A percentile compares a stretch with the other conserved stretches of the same genome.
phyloP scores from a whole-genome alignment of 768 basidiomycete species.

The Hygrophorus pudorinus region DNA sequence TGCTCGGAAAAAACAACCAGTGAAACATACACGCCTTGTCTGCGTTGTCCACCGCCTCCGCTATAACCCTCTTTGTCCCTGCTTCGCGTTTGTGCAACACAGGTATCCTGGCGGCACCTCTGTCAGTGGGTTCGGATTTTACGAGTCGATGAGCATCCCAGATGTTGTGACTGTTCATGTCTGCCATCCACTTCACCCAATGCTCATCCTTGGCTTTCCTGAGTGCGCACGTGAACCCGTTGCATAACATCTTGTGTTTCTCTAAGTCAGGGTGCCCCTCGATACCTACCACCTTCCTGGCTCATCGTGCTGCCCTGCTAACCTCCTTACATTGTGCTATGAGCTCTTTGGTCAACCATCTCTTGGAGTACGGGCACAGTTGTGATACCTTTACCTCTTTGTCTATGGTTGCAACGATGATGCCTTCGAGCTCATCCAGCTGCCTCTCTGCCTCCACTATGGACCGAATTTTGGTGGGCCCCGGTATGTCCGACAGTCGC shows the following conservation, averaged over 20 bases:
- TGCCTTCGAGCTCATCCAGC: neutral
- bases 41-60: constrained; percentile 5
- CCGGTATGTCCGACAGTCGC: neutral
- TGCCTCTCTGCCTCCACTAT: neutral
- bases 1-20: constrained; percentile 21
- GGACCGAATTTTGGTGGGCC: neutral
- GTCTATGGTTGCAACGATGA: neutral
- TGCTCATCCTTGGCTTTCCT: too few species aligned
- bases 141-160: too few species aligned
- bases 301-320: too few species aligned
- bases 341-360: neutral
- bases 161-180: too few species aligned
- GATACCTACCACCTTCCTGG: neutral
- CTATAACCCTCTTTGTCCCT: neutral
- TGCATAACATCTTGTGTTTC: constrained; percentile 1
- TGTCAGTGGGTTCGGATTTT: neutral
- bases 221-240: too few species aligned
- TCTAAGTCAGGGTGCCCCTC: neutral
- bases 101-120: constrained; percentile 2
- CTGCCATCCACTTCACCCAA: too few species aligned
- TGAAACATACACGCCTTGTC: constrained; percentile 1
- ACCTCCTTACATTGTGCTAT: neutral
- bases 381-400: neutral
- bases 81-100: neutral
- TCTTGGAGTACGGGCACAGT: too few species aligned